phyloP scores from a whole-genome alignment of 345 rosid genomes.

The Arabis alpina region DNA sequence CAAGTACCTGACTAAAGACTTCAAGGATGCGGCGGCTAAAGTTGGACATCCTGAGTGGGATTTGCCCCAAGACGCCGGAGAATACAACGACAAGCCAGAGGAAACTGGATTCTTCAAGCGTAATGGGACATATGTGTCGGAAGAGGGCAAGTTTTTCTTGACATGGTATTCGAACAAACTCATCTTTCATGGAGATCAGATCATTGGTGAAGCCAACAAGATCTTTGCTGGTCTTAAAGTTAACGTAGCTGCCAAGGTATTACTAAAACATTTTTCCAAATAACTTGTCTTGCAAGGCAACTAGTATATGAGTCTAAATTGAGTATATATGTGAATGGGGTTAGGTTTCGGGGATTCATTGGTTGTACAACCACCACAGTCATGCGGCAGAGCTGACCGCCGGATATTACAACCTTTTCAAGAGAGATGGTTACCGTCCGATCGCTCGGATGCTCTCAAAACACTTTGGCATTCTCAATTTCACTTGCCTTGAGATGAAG shows the following conservation, averaged over 20 bases:
- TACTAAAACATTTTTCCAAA: not conserved
- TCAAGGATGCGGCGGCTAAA: constrained; percentile 60
- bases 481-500: constrained; percentile 91
- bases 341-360: constrained; percentile 83
- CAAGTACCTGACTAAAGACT: constrained; percentile 63
- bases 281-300: constrained; percentile 25
- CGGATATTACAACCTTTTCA: constrained; percentile 67
- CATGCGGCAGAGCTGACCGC: constrained; percentile 92
- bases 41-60: constrained; percentile 88
- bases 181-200: constrained; percentile 74
- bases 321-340: not conserved
- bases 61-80: constrained; percentile 73
- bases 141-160: constrained; percentile 73
- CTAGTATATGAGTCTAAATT: constrained; percentile 14
- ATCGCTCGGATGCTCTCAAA: constrained; percentile 75
- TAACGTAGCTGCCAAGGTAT: constrained; percentile 86
- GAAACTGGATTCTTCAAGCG: constrained; percentile 62
- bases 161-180: constrained; percentile 80
- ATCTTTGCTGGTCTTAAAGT: constrained; percentile 67
- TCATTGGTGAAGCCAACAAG: constrained; percentile 76
- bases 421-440: constrained; percentile 80
- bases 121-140: constrained; percentile 63
- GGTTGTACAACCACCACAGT: constrained; percentile 73
- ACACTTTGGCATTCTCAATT: constrained; percentile 64
- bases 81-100: constrained; percentile 65